Percentiles rank a stretch among this genome's conserved stretches.
phyloP scores from a whole-genome alignment of 2,329 filamentous ascomycete species.

The Aspergillus vadensis region DNA sequence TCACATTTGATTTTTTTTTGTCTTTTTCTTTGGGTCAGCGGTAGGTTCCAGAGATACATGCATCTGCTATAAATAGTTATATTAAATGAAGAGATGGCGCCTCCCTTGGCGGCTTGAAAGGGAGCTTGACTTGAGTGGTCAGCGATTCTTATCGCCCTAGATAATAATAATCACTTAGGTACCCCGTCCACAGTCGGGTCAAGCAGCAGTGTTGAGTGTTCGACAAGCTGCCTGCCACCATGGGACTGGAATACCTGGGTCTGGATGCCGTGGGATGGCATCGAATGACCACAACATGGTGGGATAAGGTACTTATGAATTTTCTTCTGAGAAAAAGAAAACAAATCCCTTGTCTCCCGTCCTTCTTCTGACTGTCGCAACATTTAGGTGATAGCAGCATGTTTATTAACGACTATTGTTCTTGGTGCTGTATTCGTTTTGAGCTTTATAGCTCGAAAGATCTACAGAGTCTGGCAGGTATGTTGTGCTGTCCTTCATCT shows the following conservation, averaged over 20 bases:
- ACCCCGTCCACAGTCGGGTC: background rate
- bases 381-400: conserved; percentile 16
- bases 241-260: conserved; percentile 21
- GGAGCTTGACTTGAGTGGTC: background rate
- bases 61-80: conserved; percentile 10
- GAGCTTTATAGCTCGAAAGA: conserved; percentile 12
- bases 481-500: background rate
- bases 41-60: conserved; percentile 1
- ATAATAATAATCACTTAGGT: background rate
- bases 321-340: background rate
- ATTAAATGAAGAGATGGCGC: conserved; percentile 1
- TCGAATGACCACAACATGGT: conserved; percentile 22
- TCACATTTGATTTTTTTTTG: too few species aligned
- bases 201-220: background rate
- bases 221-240: conserved; percentile 9
- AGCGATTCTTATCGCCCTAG: background rate
- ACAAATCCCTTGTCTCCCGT: background rate
- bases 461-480: conserved; percentile 16
- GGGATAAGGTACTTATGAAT: conserved; percentile 12
- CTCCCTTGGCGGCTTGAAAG: background rate
- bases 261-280: conserved; percentile 23
- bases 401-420: conserved; percentile 17
- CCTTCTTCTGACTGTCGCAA: background rate
- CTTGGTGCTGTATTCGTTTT: conserved; percentile 17
- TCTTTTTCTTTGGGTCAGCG: background rate